Percentiles rank a stretch among this genome's conserved stretches.
These are phyloP conservation scores for Malassezia slooffiae DNA, from an alignment of 1,284 basidiomycete species.

Conservation along the genomic window DNA sequence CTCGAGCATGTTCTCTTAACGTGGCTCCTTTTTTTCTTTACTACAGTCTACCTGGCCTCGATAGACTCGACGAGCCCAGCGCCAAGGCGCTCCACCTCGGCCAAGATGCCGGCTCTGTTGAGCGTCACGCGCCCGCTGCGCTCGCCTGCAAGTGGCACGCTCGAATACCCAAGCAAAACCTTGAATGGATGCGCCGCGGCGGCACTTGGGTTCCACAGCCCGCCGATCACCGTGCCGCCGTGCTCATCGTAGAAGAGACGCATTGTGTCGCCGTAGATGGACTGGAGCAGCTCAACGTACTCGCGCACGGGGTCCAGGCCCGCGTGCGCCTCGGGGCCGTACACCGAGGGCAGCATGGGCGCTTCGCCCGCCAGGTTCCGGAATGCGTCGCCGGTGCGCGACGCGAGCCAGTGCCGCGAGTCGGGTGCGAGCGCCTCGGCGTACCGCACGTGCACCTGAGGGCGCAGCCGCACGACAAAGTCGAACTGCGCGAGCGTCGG, in stretches of 20 bases:
- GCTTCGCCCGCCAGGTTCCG: constrained; percentile 48
- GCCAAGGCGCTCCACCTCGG: constrained; percentile 70
- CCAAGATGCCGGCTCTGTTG: constrained; percentile 61
- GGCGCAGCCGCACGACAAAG: constrained; percentile 66
- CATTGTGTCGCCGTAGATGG: constrained; percentile 65
- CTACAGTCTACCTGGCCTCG: constrained; percentile 11
- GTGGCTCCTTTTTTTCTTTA: no score
- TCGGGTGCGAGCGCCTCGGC: constrained; percentile 47
- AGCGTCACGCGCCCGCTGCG: constrained; percentile 51
- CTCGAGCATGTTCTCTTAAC: no score
- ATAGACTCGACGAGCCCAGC: constrained; percentile 54
- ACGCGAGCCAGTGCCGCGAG: constrained; percentile 17
- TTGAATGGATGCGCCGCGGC: constrained; percentile 56
- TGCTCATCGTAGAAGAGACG: constrained; percentile 74
- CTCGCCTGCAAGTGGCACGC: constrained; percentile 47
- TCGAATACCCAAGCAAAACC: constrained; percentile 64
- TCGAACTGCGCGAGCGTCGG: constrained; percentile 79
- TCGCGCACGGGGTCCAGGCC: constrained; percentile 65
- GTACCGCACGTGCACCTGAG: constrained; percentile 61
- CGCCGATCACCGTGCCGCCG: constrained; percentile 67
- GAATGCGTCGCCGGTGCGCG: constrained; percentile 48
- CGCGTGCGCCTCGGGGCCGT: constrained; percentile 21
- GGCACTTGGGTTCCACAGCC: constrained; percentile 68
- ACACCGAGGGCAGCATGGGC: constrained; percentile 39
- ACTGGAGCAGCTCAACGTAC: constrained; percentile 57